phyloP scores from a whole-genome alignment of 352 stramenopile genomes.

The Phytophthora citricola region DNA sequence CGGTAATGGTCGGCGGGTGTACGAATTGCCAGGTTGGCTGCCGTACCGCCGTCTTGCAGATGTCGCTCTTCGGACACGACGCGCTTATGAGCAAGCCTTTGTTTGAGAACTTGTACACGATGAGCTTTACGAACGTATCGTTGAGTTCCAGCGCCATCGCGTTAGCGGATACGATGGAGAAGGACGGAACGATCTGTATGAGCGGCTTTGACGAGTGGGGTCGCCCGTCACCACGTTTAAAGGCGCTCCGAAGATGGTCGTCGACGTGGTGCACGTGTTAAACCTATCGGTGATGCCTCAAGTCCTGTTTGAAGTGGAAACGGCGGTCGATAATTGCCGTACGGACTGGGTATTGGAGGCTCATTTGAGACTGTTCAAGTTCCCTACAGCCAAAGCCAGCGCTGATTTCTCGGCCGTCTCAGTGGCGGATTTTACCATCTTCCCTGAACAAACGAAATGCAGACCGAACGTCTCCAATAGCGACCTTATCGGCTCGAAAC shows the following conservation, averaged over 20 bases:
- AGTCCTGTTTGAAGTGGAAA: constrained; percentile 11
- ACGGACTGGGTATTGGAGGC: constrained; percentile 23
- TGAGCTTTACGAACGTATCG: constrained; percentile 9
- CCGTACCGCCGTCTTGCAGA: constrained; percentile 12
- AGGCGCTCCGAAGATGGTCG: constrained; percentile 14
- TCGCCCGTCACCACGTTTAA: constrained; percentile 15
- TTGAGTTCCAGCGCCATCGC: constrained; percentile 5
- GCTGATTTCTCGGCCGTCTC: constrained; percentile 16
- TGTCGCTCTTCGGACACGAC: constrained; percentile 10
- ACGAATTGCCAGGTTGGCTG: constrained; percentile 20
- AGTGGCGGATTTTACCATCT: constrained; percentile 21
- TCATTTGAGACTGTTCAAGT: constrained; percentile 21
- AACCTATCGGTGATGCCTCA: constrained; percentile 19
- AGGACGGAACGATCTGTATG: constrained; percentile 15
- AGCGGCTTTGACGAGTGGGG: constrained; percentile 23
- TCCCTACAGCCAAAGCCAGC: constrained; percentile 7
- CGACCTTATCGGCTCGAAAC: constrained; percentile 6
- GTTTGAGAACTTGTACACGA: constrained; percentile 30
- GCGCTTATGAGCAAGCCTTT: constrained; percentile 25
- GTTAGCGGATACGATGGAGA: constrained; percentile 15
- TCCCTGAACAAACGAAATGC: constrained; percentile 20
- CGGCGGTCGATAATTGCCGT: constrained; percentile 5
- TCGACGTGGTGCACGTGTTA: constrained; percentile 5
- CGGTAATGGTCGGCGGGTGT: constrained; percentile 22
- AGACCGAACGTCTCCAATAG: constrained; percentile 10